Conservation (phyloP, 805 yeast genomes). For the Barnettozyma californica region DNA sequence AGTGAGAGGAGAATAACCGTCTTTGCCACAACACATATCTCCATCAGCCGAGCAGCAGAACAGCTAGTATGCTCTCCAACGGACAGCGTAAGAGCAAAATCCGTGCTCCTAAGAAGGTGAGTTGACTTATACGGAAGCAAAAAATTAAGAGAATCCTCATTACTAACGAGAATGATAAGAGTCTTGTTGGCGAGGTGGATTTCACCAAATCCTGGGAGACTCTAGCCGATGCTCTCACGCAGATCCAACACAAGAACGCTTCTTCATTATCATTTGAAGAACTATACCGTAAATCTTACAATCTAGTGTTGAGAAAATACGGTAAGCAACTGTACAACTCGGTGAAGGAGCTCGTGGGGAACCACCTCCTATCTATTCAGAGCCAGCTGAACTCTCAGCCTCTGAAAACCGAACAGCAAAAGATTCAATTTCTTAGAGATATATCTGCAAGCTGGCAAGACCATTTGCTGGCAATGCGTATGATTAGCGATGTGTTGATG, state of each 20-base stretch:
- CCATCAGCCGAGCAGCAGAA: background rate
- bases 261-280: conserved; percentile 76
- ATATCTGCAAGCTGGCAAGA: conserved; percentile 54
- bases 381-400: conserved; percentile 15
- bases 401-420: conserved; percentile 10
- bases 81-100: conserved; percentile 51
- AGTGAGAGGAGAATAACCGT: background rate
- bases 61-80: conserved; percentile 10
- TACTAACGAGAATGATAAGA: conserved; percentile 13
- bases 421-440: conserved; percentile 30
- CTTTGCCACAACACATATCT: background rate
- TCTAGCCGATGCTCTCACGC: conserved; percentile 60
- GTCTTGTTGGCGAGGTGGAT: conserved; percentile 37
- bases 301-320: conserved; percentile 62
- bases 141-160: background rate
- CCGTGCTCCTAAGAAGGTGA: conserved; percentile 54
- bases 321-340: conserved; percentile 63
- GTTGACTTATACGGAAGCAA: background rate
- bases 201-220: conserved; percentile 65
- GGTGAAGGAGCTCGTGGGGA: conserved; percentile 43
- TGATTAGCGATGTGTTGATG: conserved; percentile 80
- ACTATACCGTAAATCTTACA: conserved; percentile 73
- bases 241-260: conserved; percentile 69
- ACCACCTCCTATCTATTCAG: conserved; percentile 36
- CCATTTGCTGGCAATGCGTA: conserved; percentile 65